phyloP scores from a whole-genome alignment of 768 basidiomycete genomes.

The Tricholoma saponaceum region DNA sequence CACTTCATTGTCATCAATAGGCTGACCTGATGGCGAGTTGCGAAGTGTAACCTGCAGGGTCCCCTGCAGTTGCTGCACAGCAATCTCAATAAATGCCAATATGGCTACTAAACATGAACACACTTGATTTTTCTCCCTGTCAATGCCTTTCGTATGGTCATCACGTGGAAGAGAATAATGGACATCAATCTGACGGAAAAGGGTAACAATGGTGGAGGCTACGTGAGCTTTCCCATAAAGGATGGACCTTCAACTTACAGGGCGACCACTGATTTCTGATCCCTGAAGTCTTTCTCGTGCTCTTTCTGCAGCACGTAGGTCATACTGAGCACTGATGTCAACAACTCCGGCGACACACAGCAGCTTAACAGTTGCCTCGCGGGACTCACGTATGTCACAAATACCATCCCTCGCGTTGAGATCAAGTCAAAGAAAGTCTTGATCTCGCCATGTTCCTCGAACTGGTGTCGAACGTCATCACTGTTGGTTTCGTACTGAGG shows the following conservation, averaged over 20 bases:
- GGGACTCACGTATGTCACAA: slow-evolving; percentile 91
- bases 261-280: slow-evolving; percentile 80
- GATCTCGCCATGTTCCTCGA: slow-evolving; percentile 93
- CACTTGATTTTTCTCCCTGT: slow-evolving; percentile 84
- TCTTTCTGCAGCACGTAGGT: slow-evolving; percentile 88
- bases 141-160: slow-evolving; percentile 64
- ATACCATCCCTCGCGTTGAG: slow-evolving; percentile 95
- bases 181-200: slow-evolving; percentile 79
- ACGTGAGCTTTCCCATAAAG: background rate
- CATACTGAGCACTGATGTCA: slow-evolving; percentile 56
- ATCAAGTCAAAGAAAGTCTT: slow-evolving; percentile 97
- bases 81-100: background rate
- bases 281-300: slow-evolving; percentile 91
- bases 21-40: slow-evolving; percentile 61
- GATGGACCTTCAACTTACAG: slow-evolving; percentile 50
- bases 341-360: slow-evolving; percentile 2
- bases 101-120: slow-evolving; percentile 8
- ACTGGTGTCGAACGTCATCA: slow-evolving; percentile 76
- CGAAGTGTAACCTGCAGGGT: slow-evolving; percentile 76
- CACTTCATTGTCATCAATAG: slow-evolving; percentile 82
- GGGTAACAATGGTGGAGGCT: slow-evolving; percentile 19
- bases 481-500: slow-evolving; percentile 85
- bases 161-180: slow-evolving; percentile 95
- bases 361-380: background rate
- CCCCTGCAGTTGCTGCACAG: slow-evolving; percentile 71